Evolutionary conservation across 805 yeast species (phyloP).

Genomic region (Candida ipomoeae): DNA sequence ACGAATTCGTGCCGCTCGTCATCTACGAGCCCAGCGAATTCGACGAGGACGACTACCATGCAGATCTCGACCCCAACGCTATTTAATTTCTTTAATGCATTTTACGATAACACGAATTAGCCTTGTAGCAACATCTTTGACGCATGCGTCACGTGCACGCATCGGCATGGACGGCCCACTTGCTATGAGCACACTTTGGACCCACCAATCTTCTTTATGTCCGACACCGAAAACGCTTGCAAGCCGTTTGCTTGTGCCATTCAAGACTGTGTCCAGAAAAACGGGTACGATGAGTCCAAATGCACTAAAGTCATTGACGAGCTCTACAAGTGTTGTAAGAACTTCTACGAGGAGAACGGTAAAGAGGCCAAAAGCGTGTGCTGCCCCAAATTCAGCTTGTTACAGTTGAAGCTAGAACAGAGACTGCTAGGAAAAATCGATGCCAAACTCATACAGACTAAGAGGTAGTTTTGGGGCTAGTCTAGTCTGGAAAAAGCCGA

Average conservation of each 20-base stretch:
- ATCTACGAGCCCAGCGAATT: conserved; percentile 46
- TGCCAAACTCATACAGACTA: conserved; percentile 42
- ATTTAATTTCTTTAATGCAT: conserved; percentile 5
- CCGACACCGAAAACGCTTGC: conserved; percentile 45
- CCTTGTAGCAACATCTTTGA: not conserved
- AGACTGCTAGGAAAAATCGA: conserved; percentile 54
- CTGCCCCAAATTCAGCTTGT: conserved; percentile 68
- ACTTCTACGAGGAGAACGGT: conserved; percentile 60
- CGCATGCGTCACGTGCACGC: conserved; percentile 5
- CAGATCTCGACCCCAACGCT: conserved; percentile 43
- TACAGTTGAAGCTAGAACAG: conserved; percentile 63
- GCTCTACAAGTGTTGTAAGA: conserved; percentile 70
- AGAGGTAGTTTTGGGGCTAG: not conserved
- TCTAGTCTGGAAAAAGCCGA: too few relatives aligned
- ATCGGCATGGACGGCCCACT: not conserved
- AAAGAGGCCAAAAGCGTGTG: conserved; percentile 60
- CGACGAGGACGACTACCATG: conserved; percentile 51
- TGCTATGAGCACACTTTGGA: not conserved
- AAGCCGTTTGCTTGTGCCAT: conserved; percentile 79
- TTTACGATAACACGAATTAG: not conserved
- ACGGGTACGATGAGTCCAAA: conserved; percentile 66
- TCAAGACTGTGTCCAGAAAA: conserved; percentile 66
- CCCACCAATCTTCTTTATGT: not conserved
- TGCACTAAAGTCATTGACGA: conserved; percentile 68
- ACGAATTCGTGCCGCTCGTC: conserved; percentile 41